Conservation (phyloP, 345 rosid species). For the Barbarea vulgaris region DNA sequence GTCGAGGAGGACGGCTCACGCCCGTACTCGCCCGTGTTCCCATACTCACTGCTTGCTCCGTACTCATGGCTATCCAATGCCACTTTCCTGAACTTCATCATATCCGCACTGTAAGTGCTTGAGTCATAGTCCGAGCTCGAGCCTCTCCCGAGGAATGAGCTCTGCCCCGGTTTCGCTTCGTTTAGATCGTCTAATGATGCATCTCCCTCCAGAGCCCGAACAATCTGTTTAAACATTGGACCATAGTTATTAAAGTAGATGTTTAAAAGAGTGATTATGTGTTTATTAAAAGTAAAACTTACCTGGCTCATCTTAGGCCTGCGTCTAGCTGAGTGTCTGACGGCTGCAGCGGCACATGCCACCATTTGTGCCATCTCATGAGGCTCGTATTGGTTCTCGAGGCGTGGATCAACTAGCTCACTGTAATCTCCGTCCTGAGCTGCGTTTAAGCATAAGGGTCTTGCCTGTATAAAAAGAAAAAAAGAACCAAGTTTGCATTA, state of each 20-base stretch:
- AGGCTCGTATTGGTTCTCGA: slow-evolving; percentile 55
- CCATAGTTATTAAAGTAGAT: neutral
- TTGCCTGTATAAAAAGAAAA: slow-evolving; percentile 56
- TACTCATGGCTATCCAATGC: slow-evolving; percentile 75
- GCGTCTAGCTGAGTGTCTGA: slow-evolving; percentile 71
- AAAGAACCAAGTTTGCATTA: slow-evolving; percentile 1
- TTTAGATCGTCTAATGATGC: slow-evolving; percentile 65
- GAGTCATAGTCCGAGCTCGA: slow-evolving; percentile 73
- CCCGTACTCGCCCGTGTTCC: slow-evolving; percentile 59
- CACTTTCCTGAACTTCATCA: slow-evolving; percentile 65
- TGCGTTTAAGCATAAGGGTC: slow-evolving; percentile 61
- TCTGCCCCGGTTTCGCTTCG: slow-evolving; percentile 55
- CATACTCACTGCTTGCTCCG: slow-evolving; percentile 56
- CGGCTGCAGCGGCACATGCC: slow-evolving; percentile 71
- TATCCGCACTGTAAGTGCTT: slow-evolving; percentile 67
- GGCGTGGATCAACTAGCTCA: slow-evolving; percentile 66
- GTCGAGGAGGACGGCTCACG: slow-evolving; percentile 60
- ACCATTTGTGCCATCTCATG: slow-evolving; percentile 74
- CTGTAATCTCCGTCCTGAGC: slow-evolving; percentile 57
- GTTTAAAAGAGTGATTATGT: neutral
- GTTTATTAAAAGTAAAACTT: neutral
- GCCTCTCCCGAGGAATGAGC: slow-evolving; percentile 47
- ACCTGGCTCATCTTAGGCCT: slow-evolving; percentile 93
- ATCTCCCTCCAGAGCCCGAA: slow-evolving; percentile 85
- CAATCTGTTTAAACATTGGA: slow-evolving; percentile 53